phyloP scores from a whole-genome alignment of 2,329 filamentous ascomycete genomes.

The Epichloe gansuensis region DNA sequence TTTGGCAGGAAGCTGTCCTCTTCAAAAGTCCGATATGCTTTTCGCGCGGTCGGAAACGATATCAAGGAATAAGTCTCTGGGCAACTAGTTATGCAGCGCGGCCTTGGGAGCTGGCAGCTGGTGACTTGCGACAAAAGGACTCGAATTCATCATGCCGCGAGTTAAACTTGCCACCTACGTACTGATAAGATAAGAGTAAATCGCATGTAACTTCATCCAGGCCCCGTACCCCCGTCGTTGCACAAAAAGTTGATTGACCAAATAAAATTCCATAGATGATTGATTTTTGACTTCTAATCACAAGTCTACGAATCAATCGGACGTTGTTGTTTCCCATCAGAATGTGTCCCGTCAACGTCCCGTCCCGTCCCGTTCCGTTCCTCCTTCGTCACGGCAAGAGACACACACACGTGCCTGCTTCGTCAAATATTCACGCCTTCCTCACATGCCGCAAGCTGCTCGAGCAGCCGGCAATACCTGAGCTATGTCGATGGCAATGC shows the following conservation, averaged over 20 bases:
- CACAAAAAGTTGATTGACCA: no score
- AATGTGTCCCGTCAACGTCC: no score
- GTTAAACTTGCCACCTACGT: background rate
- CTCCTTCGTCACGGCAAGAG: no score
- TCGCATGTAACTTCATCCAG: no score
- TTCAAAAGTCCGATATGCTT: background rate
- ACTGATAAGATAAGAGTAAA: constrained; percentile 3
- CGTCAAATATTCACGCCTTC: background rate
- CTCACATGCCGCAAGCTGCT: background rate
- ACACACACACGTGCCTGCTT: no score
- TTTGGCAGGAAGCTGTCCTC: background rate
- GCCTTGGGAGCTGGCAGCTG: background rate
- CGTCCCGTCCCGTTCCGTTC: no score
- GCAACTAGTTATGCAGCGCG: background rate
- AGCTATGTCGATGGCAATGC: background rate
- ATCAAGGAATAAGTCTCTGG: background rate
- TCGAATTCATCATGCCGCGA: background rate
- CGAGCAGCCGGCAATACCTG: background rate
- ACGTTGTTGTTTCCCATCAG: no score
- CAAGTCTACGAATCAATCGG: no score
- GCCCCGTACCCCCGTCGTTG: no score
- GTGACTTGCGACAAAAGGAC: background rate
- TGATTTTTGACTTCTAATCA: no score
- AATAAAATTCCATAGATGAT: no score
- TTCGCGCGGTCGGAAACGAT: background rate